phyloP scores from a whole-genome alignment of 2,329 filamentous ascomycete species.

The Pseudofabraea citricarpa region DNA sequence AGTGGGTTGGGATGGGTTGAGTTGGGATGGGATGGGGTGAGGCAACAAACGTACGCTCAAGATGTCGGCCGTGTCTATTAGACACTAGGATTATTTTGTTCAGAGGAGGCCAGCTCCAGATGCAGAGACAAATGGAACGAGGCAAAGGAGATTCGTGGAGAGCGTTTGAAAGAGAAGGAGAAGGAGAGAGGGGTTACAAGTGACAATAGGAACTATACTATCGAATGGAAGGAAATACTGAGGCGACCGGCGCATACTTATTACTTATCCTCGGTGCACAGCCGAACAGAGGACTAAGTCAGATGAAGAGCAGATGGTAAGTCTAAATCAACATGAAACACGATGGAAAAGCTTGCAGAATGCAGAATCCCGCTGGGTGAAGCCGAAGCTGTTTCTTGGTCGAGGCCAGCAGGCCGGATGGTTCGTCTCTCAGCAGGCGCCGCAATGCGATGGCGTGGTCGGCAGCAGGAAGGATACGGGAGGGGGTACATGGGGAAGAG shows the following conservation, averaged over 20 bases:
- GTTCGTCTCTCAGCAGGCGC: constrained; percentile 27
- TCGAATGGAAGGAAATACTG: constrained; percentile 17
- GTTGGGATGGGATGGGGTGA: constrained; percentile 5
- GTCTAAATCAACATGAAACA: constrained; percentile 24
- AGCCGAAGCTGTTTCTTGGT: constrained; percentile 27
- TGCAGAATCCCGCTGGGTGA: constrained; percentile 8
- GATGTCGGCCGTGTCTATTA: constrained; percentile 17
- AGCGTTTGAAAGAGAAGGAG: constrained; percentile 25
- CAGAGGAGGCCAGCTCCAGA: constrained; percentile 25
- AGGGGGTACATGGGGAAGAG: constrained; percentile 4
- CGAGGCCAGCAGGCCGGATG: constrained; percentile 23
- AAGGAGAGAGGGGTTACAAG: constrained; percentile 13
- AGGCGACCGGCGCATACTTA: constrained; percentile 24
- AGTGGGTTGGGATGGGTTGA: constrained; percentile 17
- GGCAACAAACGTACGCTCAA: not conserved
- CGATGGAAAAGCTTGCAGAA: constrained; percentile 15
- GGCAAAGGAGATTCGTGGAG: constrained; percentile 26
- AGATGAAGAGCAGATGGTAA: constrained; percentile 12
- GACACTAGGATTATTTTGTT: constrained; percentile 23
- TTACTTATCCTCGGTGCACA: constrained; percentile 28
- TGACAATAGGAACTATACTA: constrained; percentile 15
- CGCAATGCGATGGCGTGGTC: constrained; percentile 8
- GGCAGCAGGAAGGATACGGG: not conserved
- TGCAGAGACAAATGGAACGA: constrained; percentile 14
- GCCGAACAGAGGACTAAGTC: constrained; percentile 20